Evolutionary conservation across 106 monocot genomes (phyloP).

Genomic region (Dactylorhiza incarnata): DNA sequence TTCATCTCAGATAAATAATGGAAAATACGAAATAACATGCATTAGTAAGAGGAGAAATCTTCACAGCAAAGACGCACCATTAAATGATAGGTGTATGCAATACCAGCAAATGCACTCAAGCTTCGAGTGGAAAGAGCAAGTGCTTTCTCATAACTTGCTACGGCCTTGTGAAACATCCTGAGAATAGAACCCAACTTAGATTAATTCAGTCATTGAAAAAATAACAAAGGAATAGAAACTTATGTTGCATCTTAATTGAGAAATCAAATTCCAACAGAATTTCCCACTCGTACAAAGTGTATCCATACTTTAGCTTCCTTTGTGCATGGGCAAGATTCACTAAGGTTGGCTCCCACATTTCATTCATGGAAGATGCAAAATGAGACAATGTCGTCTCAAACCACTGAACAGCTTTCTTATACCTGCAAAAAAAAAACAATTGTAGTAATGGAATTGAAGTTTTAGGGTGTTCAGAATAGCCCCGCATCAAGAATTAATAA

Average conservation of each 20-base stretch:
- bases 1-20: background rate
- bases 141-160: conserved; percentile 85
- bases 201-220: background rate
- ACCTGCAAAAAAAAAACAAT: conserved; percentile 37
- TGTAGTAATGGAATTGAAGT: background rate
- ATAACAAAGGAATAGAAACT: background rate
- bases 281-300: background rate
- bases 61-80: conserved; percentile 33
- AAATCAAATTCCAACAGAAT: background rate
- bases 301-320: conserved; percentile 81
- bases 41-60: background rate
- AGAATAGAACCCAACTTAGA: conserved; percentile 7
- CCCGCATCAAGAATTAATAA: no score
- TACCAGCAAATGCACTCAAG: conserved; percentile 80
- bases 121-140: conserved; percentile 68
- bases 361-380: conserved; percentile 64
- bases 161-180: conserved; percentile 85
- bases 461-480: background rate
- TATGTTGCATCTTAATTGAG: background rate
- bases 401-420: conserved; percentile 74
- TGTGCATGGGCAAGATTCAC: conserved; percentile 86
- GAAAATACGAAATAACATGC: background rate
- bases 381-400: conserved; percentile 72
- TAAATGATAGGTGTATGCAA: conserved; percentile 92
- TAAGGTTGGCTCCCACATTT: conserved; percentile 96